Conservation (phyloP, 805 yeast species). For the Metschnikowia continentalis region DNA sequence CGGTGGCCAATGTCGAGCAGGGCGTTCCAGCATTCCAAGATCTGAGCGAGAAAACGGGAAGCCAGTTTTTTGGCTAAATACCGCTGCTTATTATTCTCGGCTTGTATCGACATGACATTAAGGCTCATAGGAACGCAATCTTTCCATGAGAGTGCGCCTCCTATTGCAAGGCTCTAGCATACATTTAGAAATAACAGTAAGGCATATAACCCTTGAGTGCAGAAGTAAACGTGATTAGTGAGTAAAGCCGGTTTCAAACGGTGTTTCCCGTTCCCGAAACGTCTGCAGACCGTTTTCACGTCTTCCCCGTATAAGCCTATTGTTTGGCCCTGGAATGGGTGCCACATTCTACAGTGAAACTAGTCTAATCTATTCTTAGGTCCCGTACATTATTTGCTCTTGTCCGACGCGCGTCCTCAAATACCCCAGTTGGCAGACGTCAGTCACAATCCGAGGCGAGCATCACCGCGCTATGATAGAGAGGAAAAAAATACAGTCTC, state of each 20-base stretch:
- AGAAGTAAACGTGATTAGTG: not conserved
- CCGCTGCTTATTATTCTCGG: not conserved
- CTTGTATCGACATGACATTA: not conserved
- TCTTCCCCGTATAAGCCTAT: no score
- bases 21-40: conserved; percentile 30
- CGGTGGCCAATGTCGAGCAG: conserved; percentile 50
- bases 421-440: not conserved
- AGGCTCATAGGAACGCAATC: not conserved
- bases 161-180: not conserved
- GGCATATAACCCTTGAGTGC: not conserved
- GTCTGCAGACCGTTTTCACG: no score
- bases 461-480: conserved; percentile 1
- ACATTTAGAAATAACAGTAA: not conserved
- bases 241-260: no score
- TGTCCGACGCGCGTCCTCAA: conserved; percentile 1
- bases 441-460: not conserved
- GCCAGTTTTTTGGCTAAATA: conserved; percentile 9
- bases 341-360: not conserved
- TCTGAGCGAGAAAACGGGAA: conserved; percentile 30
- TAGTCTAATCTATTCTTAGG: not conserved
- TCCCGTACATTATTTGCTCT: not conserved
- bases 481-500: not conserved
- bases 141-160: not conserved
- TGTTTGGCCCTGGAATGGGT: no score
- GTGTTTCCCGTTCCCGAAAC: no score